Evolutionary conservation across 2,329 filamentous ascomycete species (phyloP).

Genomic region (Cladophialophora carrionii): DNA sequence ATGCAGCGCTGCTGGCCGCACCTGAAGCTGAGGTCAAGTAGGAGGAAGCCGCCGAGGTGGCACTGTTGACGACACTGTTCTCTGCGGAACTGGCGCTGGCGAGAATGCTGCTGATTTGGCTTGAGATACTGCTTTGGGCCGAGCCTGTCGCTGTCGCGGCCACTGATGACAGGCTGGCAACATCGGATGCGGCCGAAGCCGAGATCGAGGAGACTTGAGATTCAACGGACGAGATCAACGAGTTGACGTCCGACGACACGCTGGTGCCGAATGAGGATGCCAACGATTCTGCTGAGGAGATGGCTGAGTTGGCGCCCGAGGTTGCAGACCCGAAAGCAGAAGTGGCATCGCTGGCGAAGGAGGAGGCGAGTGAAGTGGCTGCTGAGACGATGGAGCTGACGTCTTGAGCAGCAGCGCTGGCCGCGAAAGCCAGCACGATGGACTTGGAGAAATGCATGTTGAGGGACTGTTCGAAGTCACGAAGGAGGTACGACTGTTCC

Average conservation of each 20-base stretch:
- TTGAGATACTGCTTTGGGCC: constrained; percentile 27
- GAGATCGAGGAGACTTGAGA: constrained; percentile 23
- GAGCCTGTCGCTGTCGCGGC: constrained; percentile 26
- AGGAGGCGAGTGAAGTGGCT: constrained; percentile 24
- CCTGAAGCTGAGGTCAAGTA: constrained; percentile 16
- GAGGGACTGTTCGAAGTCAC: not conserved
- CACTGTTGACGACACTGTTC: constrained; percentile 23
- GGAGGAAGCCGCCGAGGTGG: constrained; percentile 21
- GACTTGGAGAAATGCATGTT: constrained; percentile 35
- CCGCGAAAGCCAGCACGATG: constrained; percentile 28
- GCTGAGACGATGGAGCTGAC: constrained; percentile 23
- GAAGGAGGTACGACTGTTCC: not conserved
- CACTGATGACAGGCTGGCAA: constrained; percentile 26
- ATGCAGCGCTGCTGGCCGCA: constrained; percentile 17
- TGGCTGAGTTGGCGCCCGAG: constrained; percentile 13
- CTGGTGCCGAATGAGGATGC: constrained; percentile 25
- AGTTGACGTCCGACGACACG: constrained; percentile 15
- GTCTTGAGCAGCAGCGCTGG: constrained; percentile 23
- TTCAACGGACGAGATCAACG: constrained; percentile 21
- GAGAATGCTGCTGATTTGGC: constrained; percentile 29
- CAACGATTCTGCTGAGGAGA: constrained; percentile 24
- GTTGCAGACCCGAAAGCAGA: constrained; percentile 21
- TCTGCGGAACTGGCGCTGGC: constrained; percentile 23
- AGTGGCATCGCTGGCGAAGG: constrained; percentile 15
- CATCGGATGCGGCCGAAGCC: constrained; percentile 20